Conservation (phyloP, 2,329 filamentous ascomycete species). For the Fusarium sp. region DNA sequence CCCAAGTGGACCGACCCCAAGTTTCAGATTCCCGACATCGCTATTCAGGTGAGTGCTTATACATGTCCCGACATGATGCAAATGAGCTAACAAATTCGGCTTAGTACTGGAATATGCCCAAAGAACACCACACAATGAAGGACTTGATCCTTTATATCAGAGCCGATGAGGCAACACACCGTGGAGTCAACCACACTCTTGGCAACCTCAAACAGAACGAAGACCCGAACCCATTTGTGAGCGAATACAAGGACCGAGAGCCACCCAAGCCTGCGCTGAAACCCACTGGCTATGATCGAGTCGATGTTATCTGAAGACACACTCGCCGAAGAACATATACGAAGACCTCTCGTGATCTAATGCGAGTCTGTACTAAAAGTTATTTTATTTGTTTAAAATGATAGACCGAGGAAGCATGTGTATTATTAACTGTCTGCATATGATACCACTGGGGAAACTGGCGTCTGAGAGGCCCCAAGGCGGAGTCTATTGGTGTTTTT, state of each 20-base stretch:
- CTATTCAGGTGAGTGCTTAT: constrained; percentile 68
- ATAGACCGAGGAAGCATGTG: background rate
- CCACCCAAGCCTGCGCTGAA: constrained; percentile 77
- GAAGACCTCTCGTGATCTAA: background rate
- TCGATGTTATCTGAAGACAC: constrained; percentile 77
- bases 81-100: constrained; percentile 8
- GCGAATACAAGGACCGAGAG: constrained; percentile 80
- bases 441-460: constrained; percentile 31
- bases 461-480: constrained; percentile 10
- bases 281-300: constrained; percentile 84
- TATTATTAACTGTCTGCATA: constrained; percentile 8
- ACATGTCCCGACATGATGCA: background rate
- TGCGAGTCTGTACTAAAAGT: constrained; percentile 9
- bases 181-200: constrained; percentile 96
- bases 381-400: constrained; percentile 7
- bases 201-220: constrained; percentile 87
- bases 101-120: constrained; percentile 93
- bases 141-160: constrained; percentile 91
- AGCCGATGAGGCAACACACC: constrained; percentile 89
- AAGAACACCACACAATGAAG: constrained; percentile 84
- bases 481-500: constrained; percentile 4
- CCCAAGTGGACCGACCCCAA: constrained; percentile 82
- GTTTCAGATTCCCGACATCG: constrained; percentile 88
- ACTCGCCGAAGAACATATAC: no score
- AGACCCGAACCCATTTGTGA: constrained; percentile 94